Evolutionary conservation across 352 stramenopile genomes (phyloP).

Genomic region (Pythium guiyangense): DNA sequence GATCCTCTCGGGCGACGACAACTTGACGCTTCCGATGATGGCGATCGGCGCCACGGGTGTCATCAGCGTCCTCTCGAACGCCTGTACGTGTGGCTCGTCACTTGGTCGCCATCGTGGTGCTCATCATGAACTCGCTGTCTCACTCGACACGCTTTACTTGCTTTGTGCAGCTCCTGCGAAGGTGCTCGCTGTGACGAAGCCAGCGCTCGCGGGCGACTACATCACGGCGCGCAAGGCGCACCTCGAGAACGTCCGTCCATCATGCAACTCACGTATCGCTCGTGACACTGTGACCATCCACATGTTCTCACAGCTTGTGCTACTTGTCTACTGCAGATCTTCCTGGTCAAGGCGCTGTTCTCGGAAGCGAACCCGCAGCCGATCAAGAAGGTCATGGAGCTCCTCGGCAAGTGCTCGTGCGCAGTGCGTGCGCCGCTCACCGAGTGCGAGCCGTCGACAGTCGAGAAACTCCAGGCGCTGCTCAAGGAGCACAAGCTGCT

Average conservation of each 20-base stretch:
- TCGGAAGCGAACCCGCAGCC: conserved; percentile 90
- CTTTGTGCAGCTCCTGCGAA: conserved; percentile 75
- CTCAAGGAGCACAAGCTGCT: conserved; percentile 77
- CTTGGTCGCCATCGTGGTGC: background rate
- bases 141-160: background rate
- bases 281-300: background rate
- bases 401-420: conserved; percentile 82
- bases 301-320: background rate
- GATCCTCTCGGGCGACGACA: conserved; percentile 90
- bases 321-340: conserved; percentile 40
- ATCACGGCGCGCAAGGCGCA: conserved; percentile 72
- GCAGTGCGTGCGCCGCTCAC: conserved; percentile 74
- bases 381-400: conserved; percentile 88
- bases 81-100: conserved; percentile 35
- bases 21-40: conserved; percentile 88
- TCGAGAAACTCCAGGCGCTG: conserved; percentile 55
- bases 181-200: conserved; percentile 77
- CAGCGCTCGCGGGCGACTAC: conserved; percentile 81
- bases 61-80: conserved; percentile 90
- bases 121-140: background rate
- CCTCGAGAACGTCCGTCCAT: conserved; percentile 70
- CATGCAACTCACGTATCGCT: background rate
- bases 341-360: conserved; percentile 90
- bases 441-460: conserved; percentile 59
- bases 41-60: conserved; percentile 85